Base-by-base conservation (phyloP, 2,329 filamentous ascomycete genomes). In the Aureobasidium sp. region DNA sequence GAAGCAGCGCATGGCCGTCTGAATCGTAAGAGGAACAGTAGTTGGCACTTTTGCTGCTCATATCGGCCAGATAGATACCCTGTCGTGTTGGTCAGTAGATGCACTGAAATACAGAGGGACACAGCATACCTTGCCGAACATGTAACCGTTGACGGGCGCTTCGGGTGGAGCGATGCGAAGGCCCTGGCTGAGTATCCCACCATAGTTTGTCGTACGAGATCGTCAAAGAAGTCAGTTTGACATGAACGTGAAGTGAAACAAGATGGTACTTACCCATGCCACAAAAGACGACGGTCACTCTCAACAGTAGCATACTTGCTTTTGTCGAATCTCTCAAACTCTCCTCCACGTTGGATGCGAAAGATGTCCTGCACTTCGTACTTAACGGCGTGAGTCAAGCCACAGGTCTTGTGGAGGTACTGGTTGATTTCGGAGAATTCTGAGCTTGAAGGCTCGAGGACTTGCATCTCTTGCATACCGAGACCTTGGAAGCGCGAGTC, bases 101-200 rank as follows among this genome's bases (percentile, higher is more conserved):
- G 15, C 8, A n/a, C 17, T 20, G 2, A n/a, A 41, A 9, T 20
- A 2, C 7, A 17, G 39, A 41, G 9, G 8, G 1, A 25, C 3
- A 45, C 22, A 45, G 15, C 42, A 45, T 27, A 45, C 42, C 22
- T 74, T 95, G 62, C 88, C 91, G 67, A 95, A 96, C 88, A 93
- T 93, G 60, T 68, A 68, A 47, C 67, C 66, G 22, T 57, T 63
- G 0, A 86, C 86, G 0, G 90, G 91, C 0, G 91, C 91, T 73
- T 95, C 87, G 0, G 88, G 87, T 0, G 91, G 91, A 7, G 91
- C 91, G 66, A 96, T 96, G n/a, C 90, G 88, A 7, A 96, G 82
- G 66, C 91, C 91, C 73, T 96, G 90, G 62, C 86, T 88, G 45
- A 96, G 83, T 63, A 96, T 96, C 70, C 91, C 91, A 70, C 88